Evolutionary conservation across 768 basidiomycete species (phyloP), one percentile per base, ranked within the genome.

Genomic region (Leucocoprinus birnbaumii): DNA sequence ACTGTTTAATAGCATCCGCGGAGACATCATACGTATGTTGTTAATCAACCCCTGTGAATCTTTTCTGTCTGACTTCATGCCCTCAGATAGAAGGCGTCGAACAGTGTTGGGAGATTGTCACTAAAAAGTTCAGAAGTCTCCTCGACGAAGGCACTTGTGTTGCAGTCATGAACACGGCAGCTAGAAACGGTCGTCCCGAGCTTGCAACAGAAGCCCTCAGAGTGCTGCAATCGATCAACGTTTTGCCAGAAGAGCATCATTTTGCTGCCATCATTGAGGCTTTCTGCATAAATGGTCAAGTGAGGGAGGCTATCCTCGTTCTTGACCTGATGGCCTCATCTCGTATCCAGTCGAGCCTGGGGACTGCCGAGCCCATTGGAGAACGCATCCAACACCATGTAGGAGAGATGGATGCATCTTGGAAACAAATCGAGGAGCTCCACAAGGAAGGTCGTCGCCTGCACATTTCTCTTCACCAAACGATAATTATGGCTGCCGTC

Each of bases 141-240:
- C 89, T 88, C 0, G 86, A 89, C 59, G 91, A 94, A 71, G 91
- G 92, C 0, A 67, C 86, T 24, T 85, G 86, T 60, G 60, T 86
- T 14, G 75, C 80, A 21, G 82, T 92, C 21, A 80, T 94, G 37
- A 76, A 87, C 59, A 83, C 87, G 1, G 89, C 89, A 14, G 89
- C 80, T 41, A 84, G 91, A 9, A 75, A 80, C 58, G 91, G 89
- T n/a, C 71, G 83, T 31, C 80, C 87, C 4, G 80, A 83, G 44
- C 75, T 94, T 0, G 91, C 86, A 21, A 72, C 80, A 13, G 83
- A 85, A 40, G 87, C 80, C 25, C 69, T 94, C 40, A 80, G 76
- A 1, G 70, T 78, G 6, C 71, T 95, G 37, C 76, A 80, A 43
- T 49, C 58, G 9, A 68, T 80, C 7, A 76, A 78, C 14, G 68